phyloP scores from a whole-genome alignment of 805 yeast species.

The Wickerhamomyces silvicola region DNA sequence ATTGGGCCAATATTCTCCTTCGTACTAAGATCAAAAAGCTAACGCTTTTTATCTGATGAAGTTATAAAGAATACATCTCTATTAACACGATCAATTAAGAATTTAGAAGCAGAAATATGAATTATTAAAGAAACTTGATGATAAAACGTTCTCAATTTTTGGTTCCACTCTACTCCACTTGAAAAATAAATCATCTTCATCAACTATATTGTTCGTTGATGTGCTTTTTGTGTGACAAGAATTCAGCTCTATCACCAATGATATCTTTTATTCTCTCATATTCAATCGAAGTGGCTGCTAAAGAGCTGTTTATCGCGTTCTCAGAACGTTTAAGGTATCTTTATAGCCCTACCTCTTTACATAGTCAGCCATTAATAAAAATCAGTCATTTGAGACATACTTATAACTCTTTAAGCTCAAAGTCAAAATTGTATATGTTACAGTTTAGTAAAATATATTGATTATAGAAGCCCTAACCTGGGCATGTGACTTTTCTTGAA shows the following conservation, averaged over 20 bases:
- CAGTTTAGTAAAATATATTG: too few species aligned
- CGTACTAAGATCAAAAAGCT: slow-evolving; percentile 12
- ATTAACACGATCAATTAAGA: slow-evolving; percentile 14
- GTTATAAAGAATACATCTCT: slow-evolving; percentile 11
- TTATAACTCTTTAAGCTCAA: too few species aligned
- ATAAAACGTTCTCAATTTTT: slow-evolving; percentile 4
- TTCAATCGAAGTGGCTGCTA: neutral
- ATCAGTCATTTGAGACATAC: too few species aligned
- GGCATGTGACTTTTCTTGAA: neutral
- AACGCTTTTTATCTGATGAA: slow-evolving; percentile 13
- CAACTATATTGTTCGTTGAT: slow-evolving; percentile 3
- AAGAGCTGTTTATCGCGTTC: slow-evolving; percentile 22
- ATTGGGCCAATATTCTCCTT: slow-evolving; percentile 2
- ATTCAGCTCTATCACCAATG: slow-evolving; percentile 31
- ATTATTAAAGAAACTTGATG: slow-evolving; percentile 12
- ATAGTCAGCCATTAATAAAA: slow-evolving; percentile 52
- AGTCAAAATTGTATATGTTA: too few species aligned
- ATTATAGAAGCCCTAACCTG: slow-evolving; percentile 6
- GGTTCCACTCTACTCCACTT: slow-evolving; percentile 2
- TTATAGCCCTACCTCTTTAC: slow-evolving; percentile 41
- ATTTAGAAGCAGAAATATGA: slow-evolving; percentile 13
- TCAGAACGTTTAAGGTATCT: slow-evolving; percentile 42
- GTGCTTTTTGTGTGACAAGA: slow-evolving; percentile 8
- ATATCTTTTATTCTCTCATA: slow-evolving; percentile 35
- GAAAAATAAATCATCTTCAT: slow-evolving; percentile 3